Evolutionary conservation across 192 early-diverging fungal species (phyloP).

Genomic region (Backusella parvicylindrica): DNA sequence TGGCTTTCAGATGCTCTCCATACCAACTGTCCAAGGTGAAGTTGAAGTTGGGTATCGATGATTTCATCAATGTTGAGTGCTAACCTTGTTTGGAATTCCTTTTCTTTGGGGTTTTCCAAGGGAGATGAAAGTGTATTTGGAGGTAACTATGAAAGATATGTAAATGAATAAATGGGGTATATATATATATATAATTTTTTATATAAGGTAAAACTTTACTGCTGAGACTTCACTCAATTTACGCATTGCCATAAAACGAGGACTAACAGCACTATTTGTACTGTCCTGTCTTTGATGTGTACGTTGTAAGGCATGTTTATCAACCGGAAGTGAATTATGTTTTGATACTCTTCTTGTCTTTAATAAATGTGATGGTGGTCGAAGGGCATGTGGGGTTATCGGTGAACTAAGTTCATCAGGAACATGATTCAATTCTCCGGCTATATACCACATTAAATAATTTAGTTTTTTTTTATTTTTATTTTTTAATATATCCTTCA

Average conservation of each 20-base stretch:
- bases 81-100: not conserved
- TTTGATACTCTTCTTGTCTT: slow-evolving; percentile 8
- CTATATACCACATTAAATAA: not conserved
- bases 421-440: not conserved
- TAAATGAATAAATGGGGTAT: too few species aligned
- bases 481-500: not conserved
- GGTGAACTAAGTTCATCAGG: not conserved
- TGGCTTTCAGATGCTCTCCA: slow-evolving; percentile 14
- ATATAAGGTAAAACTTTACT: not conserved
- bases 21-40: slow-evolving; percentile 2
- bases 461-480: not conserved
- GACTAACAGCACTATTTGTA: slow-evolving; percentile 16
- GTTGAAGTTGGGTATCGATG: slow-evolving; percentile 14
- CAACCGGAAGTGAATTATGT: not conserved
- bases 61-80: slow-evolving; percentile 9
- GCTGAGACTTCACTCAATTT: slow-evolving; percentile 13
- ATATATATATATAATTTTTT: too few species aligned
- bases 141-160: not conserved
- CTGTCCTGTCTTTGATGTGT: not conserved
- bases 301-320: not conserved
- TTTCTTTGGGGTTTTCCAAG: not conserved
- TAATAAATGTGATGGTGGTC: slow-evolving; percentile 15
- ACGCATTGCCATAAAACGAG: slow-evolving; percentile 18
- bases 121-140: not conserved
- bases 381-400: slow-evolving; percentile 5